Evolutionary conservation across 495 filamentous ascomycete species (phyloP), one percentile per base, ranked within the genome.

Genomic region (Penicillium maclennaniae): DNA sequence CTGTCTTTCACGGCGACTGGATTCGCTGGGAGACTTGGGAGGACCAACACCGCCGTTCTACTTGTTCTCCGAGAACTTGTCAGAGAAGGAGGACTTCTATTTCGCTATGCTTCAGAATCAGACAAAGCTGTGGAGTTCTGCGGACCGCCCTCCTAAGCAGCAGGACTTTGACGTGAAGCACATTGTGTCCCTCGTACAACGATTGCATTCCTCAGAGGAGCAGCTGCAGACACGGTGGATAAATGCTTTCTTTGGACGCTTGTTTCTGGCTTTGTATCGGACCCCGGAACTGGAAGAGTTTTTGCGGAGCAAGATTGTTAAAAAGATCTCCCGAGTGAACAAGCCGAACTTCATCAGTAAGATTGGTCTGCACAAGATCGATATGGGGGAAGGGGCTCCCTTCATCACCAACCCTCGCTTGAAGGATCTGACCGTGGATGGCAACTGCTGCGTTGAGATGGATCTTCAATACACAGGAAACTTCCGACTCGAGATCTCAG

Each of bases 51-150:
- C 86, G 51, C 92, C 95, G 0, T 97, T 96, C 69, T 97, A 83
- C 64, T 71, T 98, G 1, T 98, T 97, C 68, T 95, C 91, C 0
- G 89, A 96, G 45, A 95, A 95, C 55, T 86, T 88, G 60, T 95
- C 90, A 0, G 88, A 92, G 19, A 97, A 98, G 70, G 93, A 98
- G 66, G 93, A 98, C 58, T 97, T 98, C 73, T 98, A 98, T 68
- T 89, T 95, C 67, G 88, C 92, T 17, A 78, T 98, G 57, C 78
- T 98, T 15, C 82, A 87, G 53, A 93, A 91, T 54, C 89, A 95
- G 62, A 84, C 89, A 44, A 84, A 83, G 59, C 75, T 78, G 19
- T 73, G 80, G 47, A 70, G 81, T 39, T 71, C 77, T 7, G 69
- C 75, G 17, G 76, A 82, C 44, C 75, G 74, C 12, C 80, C 85